Evolutionary conservation across 805 yeast species (phyloP), one percentile per base, ranked within the genome.

Genomic region (Barnettozyma botsteinii): DNA sequence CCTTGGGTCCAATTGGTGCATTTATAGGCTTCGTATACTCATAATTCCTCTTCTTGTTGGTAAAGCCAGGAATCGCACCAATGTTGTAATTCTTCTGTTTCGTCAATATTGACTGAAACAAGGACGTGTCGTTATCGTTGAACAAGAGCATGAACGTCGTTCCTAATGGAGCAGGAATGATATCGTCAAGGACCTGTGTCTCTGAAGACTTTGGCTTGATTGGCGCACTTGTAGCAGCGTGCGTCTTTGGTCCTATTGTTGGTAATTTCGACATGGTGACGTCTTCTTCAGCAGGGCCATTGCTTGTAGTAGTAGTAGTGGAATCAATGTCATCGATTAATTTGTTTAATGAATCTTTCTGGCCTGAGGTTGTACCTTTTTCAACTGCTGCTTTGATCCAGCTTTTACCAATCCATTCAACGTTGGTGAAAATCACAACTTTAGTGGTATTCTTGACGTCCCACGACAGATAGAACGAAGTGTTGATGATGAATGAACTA

Each of bases 1-100:
- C 85, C 53, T 86, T 87, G 8, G 98, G 98, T 0, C 98, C 98
- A 35, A 93, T 77, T 0, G 96, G 76, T 28, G 76, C 86, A 37
- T 76, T 76, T 42, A 93, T 66, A 2, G 86, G 87, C 60, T 85
- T 85, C 33, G 74, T 71, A 59, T 89, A 93, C 5, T 72, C 69
- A 57, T 74, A 89, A 4, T 62, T 56, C 44, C 94, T 66, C 34
- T 60, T 55, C 44, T 61, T 55, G 23, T 45, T 33, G 53, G 48
- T 50, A 49, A 64, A 79, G 52, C 53, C 65, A 35, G 75, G 65
- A n/a, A 75, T 62, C 1, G 31, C 29, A 1, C 77, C 63, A 3
- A 84, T 62, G 31, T 79, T 79, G 26, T 71, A 65, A 52, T 84
- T 85, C 47, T 78, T 81, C 50, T 81, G 88, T 19, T 69, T 69